Evolutionary conservation across 2,329 filamentous ascomycete species (phyloP).

Genomic region (Rosellinia necatrix): DNA sequence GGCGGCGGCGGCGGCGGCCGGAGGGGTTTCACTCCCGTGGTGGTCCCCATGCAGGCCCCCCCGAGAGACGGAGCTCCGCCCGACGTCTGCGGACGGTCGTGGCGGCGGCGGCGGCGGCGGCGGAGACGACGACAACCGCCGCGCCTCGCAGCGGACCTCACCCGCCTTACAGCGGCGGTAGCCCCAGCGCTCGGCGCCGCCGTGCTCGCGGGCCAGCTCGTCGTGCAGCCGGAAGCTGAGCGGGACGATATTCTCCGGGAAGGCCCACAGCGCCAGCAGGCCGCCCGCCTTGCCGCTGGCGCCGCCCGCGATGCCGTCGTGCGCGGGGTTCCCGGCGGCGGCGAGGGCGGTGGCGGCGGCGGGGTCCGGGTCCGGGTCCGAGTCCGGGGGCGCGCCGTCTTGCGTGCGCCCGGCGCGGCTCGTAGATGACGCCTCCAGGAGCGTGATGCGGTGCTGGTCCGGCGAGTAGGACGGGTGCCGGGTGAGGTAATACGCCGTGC

Average conservation of each 20-base stretch:
- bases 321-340: conserved; percentile 38
- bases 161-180: conserved; percentile 56
- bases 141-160: conserved; percentile 41
- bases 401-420: conserved; percentile 41
- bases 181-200: conserved; percentile 70
- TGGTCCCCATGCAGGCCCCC: conserved; percentile 41
- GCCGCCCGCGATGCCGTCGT: conserved; percentile 66
- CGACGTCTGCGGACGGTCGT: not conserved
- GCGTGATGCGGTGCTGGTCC: conserved; percentile 67
- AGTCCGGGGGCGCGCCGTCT: conserved; percentile 42
- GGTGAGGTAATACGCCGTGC: conserved; percentile 74
- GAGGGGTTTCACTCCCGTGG: conserved; percentile 36
- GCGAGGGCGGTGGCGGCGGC: conserved; percentile 37
- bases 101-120: too few relatives aligned
- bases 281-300: conserved; percentile 81
- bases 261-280: conserved; percentile 74
- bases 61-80: too few relatives aligned
- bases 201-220: conserved; percentile 70
- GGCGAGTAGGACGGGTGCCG: conserved; percentile 71
- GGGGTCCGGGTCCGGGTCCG: too few relatives aligned
- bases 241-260: conserved; percentile 71
- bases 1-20: too few relatives aligned
- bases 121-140: conserved; percentile 35
- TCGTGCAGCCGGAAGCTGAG: conserved; percentile 72
- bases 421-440: conserved; percentile 69